Base-by-base conservation (phyloP, 306 rosid genomes). In the Cucurbita moschata region DNA sequence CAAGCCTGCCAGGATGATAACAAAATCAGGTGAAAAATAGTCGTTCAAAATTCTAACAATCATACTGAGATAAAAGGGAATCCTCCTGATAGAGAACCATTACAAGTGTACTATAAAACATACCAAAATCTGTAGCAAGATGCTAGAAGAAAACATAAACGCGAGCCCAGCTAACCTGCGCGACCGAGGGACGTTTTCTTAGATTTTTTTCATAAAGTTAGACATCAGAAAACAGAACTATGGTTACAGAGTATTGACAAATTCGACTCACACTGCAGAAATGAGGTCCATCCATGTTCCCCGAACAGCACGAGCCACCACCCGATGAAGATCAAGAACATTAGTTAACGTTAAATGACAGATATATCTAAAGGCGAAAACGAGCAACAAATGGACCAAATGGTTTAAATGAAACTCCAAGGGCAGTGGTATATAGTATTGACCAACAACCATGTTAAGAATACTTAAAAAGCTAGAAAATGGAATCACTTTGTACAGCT, bases 101-200 rank as follows among this genome's bases (percentile, higher is more conserved):
- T 30, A 7, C 15, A 5, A 47, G 4, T 68, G 73, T 8, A 35
- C 35, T 23, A 53, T 18, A 76, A 79, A 72, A 43, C 86, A 76
- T 89, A 95, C 97, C 92, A 95, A 85, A 73, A 95, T 87, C 86
- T 95, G 97, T 53, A 95, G 90, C 92, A 95, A 81, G 77, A 95
- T 86, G 92, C 97, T 95, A 73, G 99, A 77, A 12, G 99, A 95
- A 82, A 95, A 95, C 99, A 95, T 95, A 86, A 95, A 95, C 55
- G 99, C 99, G 79, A 95, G 86, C 74, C 97, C 99, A 61, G 97
- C 99, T 82, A 95, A 97, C 79, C 99, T 95, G 85, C 87, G 85
- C 43, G 46, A 49, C 1, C 47, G 60, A 78, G 73, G 71, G 53
- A 8, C 53, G 10, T 30, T 13, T 11, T 50, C 35, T 78, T 60